Conservation (phyloP, 1,284 basidiomycete genomes). For the Afroboletus lepidellus region DNA sequence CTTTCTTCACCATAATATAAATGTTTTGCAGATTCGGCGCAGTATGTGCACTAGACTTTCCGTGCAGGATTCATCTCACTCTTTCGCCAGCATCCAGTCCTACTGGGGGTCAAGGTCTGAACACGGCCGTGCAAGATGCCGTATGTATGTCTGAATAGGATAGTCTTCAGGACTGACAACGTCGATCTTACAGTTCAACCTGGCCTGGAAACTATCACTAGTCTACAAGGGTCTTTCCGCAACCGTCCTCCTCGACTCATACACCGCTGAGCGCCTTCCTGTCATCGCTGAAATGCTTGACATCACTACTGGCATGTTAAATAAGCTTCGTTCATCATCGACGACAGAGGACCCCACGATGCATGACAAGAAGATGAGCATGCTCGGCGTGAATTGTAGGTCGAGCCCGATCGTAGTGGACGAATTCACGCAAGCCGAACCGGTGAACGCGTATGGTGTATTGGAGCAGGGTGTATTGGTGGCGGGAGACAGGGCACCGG, state of each 20-base stretch:
- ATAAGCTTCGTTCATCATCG: neutral
- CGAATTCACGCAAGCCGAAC: neutral
- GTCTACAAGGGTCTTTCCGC: too few species aligned
- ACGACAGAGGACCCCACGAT: too few species aligned
- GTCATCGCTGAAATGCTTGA: conserved; percentile 40
- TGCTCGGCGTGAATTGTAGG: neutral
- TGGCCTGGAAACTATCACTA: too few species aligned
- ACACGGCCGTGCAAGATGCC: conserved; percentile 40
- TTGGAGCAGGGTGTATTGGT: neutral
- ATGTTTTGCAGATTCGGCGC: neutral
- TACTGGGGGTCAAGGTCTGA: conserved; percentile 46
- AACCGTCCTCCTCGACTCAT: conserved; percentile 7
- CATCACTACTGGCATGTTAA: conserved; percentile 18
- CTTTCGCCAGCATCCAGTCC: conserved; percentile 38
- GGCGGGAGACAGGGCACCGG: neutral
- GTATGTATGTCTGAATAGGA: conserved; percentile 16
- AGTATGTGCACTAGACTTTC: neutral
- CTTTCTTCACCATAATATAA: neutral
- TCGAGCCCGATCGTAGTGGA: neutral
- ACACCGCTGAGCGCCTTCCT: conserved; percentile 35
- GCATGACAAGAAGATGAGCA: neutral
- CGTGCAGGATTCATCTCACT: neutral
- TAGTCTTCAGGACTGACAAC: neutral
- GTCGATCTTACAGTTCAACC: conserved; percentile 33
- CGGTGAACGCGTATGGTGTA: neutral